Conservation (phyloP, 2,329 filamentous ascomycete species). For the Fusarium verrucosum region DNA sequence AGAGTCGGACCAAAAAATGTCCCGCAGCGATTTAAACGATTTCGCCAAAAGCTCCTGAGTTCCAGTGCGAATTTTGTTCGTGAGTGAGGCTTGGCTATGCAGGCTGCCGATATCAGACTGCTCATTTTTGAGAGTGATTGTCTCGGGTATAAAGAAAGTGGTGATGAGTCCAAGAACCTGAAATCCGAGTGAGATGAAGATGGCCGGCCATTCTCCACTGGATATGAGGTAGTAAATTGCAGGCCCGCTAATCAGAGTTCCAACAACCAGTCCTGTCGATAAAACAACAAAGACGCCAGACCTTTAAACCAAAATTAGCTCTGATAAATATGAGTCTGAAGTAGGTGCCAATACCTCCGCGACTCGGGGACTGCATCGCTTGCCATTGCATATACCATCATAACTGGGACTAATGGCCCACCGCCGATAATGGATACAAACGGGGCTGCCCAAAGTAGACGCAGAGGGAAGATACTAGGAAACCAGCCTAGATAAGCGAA, state of each 20-base stretch:
- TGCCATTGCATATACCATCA: conserved; percentile 3
- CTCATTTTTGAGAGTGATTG: neutral
- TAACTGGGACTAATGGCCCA: neutral
- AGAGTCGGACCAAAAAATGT: neutral
- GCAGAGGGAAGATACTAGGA: neutral
- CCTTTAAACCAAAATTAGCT: neutral
- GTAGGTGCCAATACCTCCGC: neutral
- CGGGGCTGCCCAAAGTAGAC: neutral
- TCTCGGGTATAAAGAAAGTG: neutral
- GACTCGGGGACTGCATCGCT: neutral
- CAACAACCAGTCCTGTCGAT: neutral
- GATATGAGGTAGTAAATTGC: neutral
- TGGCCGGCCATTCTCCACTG: neutral
- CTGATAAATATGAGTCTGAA: neutral
- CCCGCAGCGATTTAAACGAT: neutral
- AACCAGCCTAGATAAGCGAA: neutral
- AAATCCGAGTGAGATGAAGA: neutral
- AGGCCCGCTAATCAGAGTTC: neutral
- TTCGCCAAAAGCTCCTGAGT: neutral
- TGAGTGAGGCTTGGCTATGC: neutral
- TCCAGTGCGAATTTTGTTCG: neutral
- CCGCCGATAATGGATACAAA: neutral
- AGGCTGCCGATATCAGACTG: neutral
- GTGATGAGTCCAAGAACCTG: neutral
- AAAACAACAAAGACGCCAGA: neutral